Evolutionary conservation across 176 grass and related monocot species (phyloP).

Genomic region (Poa pratensis): DNA sequence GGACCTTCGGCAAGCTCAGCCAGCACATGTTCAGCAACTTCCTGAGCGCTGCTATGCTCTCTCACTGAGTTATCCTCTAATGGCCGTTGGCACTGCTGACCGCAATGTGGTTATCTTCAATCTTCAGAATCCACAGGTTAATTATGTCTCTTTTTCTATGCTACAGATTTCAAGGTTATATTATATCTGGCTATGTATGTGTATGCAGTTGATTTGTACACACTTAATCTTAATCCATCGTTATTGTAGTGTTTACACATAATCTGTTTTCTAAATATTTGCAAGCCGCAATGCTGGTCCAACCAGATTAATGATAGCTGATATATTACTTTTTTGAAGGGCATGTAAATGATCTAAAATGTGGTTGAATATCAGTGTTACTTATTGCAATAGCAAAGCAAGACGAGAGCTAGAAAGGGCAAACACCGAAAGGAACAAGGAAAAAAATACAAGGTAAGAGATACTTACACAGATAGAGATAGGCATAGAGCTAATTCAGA

Average conservation of each 20-base stretch:
- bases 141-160: conserved; percentile 2
- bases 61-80: conserved; percentile 83
- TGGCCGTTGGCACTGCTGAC: conserved; percentile 88
- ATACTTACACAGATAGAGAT: too few species aligned
- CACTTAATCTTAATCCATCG: background rate
- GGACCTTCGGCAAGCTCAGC: conserved; percentile 82
- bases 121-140: conserved; percentile 85
- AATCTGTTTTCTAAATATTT: too few species aligned
- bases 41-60: conserved; percentile 83
- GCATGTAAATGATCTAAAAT: too few species aligned
- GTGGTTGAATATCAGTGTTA: too few species aligned
- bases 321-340: too few species aligned
- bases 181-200: background rate
- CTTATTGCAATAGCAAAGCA: too few species aligned
- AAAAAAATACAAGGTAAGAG: too few species aligned
- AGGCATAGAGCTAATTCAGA: too few species aligned
- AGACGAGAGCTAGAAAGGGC: too few species aligned
- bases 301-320: too few species aligned
- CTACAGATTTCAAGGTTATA: background rate
- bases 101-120: conserved; percentile 77
- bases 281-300: too few species aligned
- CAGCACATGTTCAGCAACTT: conserved; percentile 82
- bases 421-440: too few species aligned
- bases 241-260: background rate
- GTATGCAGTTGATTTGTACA: background rate